These are phyloP conservation scores for Calonectria montana DNA, from an alignment of 2,329 filamentous ascomycete species.

Conservation along the genomic window DNA sequence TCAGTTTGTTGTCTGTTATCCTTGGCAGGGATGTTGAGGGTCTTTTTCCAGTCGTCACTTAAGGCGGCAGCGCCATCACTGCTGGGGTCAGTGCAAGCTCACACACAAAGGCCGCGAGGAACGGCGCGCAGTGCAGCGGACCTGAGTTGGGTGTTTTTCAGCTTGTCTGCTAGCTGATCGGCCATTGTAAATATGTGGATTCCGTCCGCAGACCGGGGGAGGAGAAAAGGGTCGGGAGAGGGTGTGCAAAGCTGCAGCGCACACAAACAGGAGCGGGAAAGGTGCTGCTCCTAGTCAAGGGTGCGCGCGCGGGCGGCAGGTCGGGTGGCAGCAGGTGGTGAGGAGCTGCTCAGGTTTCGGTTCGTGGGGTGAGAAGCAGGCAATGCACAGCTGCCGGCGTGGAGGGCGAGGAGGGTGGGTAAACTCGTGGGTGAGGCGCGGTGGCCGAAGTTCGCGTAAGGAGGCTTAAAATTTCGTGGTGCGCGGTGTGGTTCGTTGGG, in stretches of 20 bases:
- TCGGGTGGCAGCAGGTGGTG: conserved; percentile 35
- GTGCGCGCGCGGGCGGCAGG: conserved; percentile 20
- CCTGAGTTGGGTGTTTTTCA: conserved; percentile 56
- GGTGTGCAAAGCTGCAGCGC: conserved; percentile 37
- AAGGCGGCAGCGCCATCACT: conserved; percentile 60
- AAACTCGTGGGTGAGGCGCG: conserved; percentile 31
- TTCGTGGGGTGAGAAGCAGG: conserved; percentile 9
- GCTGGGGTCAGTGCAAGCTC: conserved; percentile 50
- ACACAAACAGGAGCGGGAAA: conserved; percentile 1
- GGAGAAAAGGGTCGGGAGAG: conserved; percentile 30
- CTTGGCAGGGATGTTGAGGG: conserved; percentile 76
- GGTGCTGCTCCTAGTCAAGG: conserved; percentile 23
- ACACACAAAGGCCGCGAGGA: conserved; percentile 34
- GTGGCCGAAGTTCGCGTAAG: conserved; percentile 13
- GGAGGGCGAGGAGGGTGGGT: neutral
- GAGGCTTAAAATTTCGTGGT: conserved; percentile 26
- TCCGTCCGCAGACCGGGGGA: conserved; percentile 41
- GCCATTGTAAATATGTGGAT: conserved; percentile 52
- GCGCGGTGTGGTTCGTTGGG: conserved; percentile 31
- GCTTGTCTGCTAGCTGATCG: conserved; percentile 59
- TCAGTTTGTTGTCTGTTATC: conserved; percentile 86
- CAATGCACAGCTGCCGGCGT: conserved; percentile 14
- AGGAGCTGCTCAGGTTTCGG: conserved; percentile 21
- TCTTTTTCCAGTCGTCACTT: conserved; percentile 78
- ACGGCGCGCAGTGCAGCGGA: conserved; percentile 43